Conservation (phyloP, 768 basidiomycete species). For the Tulasnella calospora region DNA sequence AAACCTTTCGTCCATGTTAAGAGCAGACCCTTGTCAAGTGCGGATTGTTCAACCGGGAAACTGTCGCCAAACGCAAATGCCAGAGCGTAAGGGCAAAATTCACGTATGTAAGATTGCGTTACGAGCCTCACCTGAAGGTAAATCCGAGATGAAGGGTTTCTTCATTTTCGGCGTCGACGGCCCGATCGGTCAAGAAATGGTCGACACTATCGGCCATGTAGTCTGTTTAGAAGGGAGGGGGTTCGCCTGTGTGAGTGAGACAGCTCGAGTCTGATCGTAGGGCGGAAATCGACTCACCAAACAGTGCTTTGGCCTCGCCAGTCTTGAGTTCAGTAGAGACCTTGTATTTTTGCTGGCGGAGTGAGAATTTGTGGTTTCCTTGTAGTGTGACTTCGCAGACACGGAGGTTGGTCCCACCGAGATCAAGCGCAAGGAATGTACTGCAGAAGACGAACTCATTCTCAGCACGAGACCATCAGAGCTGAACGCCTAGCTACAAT, state of each 20-base stretch:
- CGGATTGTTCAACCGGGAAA: conserved; percentile 96
- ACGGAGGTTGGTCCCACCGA: conserved; percentile 98
- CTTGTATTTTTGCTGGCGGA: conserved; percentile 94
- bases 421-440: conserved; percentile 91
- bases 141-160: conserved; percentile 66
- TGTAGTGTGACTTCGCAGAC: conserved; percentile 91
- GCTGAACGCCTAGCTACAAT: conserved; percentile 3
- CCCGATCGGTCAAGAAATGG: conserved; percentile 75
- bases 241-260: not conserved
- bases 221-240: conserved; percentile 48
- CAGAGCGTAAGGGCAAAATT: not conserved
- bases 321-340: conserved; percentile 91
- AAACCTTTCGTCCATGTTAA: conserved; percentile 97
- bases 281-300: conserved; percentile 51
- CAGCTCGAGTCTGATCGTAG: not conserved
- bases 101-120: not conserved
- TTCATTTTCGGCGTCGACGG: conserved; percentile 31
- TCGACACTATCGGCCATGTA: conserved; percentile 97
- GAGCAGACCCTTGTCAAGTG: conserved; percentile 82
- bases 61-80: conserved; percentile 39
- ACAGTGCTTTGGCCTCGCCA: conserved; percentile 80
- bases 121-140: conserved; percentile 55
- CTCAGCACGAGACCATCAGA: not conserved
- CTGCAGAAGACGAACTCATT: conserved; percentile 41
- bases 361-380: conserved; percentile 80